phyloP scores from a whole-genome alignment of 192 early-diverging fungal species.

The Backusella luteola region DNA sequence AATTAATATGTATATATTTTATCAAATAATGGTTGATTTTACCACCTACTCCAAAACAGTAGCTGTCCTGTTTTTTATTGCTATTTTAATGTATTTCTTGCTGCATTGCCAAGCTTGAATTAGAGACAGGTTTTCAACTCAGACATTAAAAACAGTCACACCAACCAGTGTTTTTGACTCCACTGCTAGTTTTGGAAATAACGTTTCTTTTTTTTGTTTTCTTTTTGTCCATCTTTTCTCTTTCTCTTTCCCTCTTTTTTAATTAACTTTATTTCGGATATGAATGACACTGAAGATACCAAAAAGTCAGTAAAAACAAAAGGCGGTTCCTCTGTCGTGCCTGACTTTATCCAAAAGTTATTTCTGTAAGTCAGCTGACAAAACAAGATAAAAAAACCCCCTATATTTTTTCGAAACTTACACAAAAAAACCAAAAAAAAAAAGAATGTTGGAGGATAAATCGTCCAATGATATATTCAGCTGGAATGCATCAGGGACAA shows the following conservation, averaged over 20 bases:
- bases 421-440: conserved; percentile 1
- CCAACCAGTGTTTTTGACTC: neutral
- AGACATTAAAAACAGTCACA: neutral
- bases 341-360: conserved; percentile 27
- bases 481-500: conserved; percentile 63
- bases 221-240: neutral
- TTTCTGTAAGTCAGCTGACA: conserved; percentile 15
- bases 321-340: neutral
- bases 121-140: neutral
- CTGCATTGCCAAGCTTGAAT: neutral
- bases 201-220: neutral
- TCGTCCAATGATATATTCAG: conserved; percentile 51
- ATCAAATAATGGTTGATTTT: too few species aligned
- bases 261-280: neutral
- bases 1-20: too few species aligned
- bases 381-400: neutral
- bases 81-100: too few species aligned
- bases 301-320: neutral
- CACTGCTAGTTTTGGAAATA: neutral
- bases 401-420: neutral
- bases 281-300: neutral
- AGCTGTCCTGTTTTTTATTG: too few species aligned
- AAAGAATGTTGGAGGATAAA: conserved; percentile 68
- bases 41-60: too few species aligned
- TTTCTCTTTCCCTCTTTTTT: neutral